Base-by-base conservation (phyloP, 768 basidiomycete genomes). In the Leccinum longicurvipes region DNA sequence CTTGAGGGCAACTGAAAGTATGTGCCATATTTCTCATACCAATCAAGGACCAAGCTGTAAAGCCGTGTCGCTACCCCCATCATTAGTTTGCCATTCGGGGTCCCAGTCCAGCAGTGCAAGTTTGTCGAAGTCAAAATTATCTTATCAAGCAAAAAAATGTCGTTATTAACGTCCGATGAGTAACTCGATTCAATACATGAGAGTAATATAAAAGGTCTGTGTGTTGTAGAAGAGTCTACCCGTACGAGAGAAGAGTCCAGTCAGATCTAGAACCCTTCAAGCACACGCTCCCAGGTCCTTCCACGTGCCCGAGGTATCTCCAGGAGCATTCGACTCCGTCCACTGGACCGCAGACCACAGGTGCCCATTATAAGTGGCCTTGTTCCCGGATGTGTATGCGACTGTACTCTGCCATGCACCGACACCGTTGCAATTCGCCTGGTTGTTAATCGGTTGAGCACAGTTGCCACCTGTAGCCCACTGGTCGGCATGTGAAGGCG, bases 261-360 rank as follows among this genome's bases (percentile, higher is more conserved):
- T 6, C 17, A 9, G 4, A 10, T 29, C 27, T 3, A 4, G 24
- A 4, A 32, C 11, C 6, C 24, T 44, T 27, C 39, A 71, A 25
- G 56, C 53, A 36, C 68, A 69, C 3, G 34, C 59, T 3, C 68
- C 68, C 2, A 36, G 11, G 15, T 66, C 62, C 41, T 57, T 29
- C 70, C 70, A 70, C 17, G 58, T 51, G 12, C 70, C 68, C 6
- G 68, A 70, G 2, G 56, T 10, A 12, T 68, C 68, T 2, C 66
- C 68, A 0, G 68, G 70, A 7, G 23, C 0, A 31, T 70, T 70
- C 0, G 66, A 55, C 25, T 48, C 0, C 0, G 53, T 53, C 68
- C 68, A 72, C 50, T 70, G 66, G 12, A 59, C 59, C 4, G 68
- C 63, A 8, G 47, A 34, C 68, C 70, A 70, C 2, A 70, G 51